A percentile compares a stretch with the other conserved stretches of the same genome.
These are phyloP conservation scores for Nothophoma quercina DNA, from an alignment of 2,329 filamentous ascomycete species.

Conservation along the genomic window DNA sequence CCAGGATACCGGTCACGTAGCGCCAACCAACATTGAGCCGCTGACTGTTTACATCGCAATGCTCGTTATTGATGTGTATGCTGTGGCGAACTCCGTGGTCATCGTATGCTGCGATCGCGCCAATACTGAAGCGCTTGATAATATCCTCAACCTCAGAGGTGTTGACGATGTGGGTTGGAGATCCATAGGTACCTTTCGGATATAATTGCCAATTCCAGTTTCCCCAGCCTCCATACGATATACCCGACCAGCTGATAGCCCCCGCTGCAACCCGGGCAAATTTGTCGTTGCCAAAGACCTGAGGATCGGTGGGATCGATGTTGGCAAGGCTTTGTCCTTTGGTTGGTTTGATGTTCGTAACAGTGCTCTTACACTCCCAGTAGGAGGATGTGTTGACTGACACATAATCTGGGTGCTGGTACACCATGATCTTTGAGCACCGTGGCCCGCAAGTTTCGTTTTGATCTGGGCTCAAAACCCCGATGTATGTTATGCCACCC, in stretches of 20 bases:
- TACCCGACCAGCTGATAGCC: slow-evolving; percentile 42
- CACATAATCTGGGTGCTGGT: too few relatives aligned
- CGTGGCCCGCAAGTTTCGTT: too few relatives aligned
- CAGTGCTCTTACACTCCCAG: slow-evolving; percentile 9
- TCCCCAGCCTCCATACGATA: too few relatives aligned
- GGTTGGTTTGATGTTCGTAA: too few relatives aligned
- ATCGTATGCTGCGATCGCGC: slow-evolving; percentile 44
- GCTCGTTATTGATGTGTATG: slow-evolving; percentile 17
- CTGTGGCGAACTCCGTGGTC: background rate
- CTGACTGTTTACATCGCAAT: slow-evolving; percentile 30
- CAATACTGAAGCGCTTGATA: slow-evolving; percentile 39
- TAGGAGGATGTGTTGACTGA: background rate
- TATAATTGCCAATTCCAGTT: slow-evolving; percentile 31
- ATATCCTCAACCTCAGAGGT: slow-evolving; percentile 29
- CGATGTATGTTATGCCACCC: too few relatives aligned
- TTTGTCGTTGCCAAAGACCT: slow-evolving; percentile 34
- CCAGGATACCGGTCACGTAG: slow-evolving; percentile 31
- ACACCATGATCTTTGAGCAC: too few relatives aligned
- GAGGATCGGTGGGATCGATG: slow-evolving; percentile 23
- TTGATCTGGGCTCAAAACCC: too few relatives aligned
- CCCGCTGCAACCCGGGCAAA: slow-evolving; percentile 42
- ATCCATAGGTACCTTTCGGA: slow-evolving; percentile 35
- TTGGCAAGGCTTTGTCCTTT: too few relatives aligned
- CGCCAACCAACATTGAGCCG: slow-evolving; percentile 41
- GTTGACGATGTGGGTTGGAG: slow-evolving; percentile 21